A percentile compares a stretch with the other conserved stretches of the same genome.
These are phyloP conservation scores for Przewalskia tangutica DNA, from an alignment of 257 asterid species.

Conservation along the genomic window DNA sequence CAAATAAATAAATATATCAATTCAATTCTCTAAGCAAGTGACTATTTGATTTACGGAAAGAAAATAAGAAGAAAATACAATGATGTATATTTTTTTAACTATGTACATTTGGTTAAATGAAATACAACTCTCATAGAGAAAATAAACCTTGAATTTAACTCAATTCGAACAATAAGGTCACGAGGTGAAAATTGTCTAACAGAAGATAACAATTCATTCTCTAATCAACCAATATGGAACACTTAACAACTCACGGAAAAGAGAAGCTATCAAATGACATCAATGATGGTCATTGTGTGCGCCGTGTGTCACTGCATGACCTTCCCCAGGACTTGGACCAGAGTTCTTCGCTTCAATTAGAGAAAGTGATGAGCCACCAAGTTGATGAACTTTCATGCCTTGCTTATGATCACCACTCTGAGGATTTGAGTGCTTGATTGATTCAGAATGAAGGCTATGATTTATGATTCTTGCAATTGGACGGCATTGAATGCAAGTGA, in stretches of 20 bases:
- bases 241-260: neutral
- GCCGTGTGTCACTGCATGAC: neutral
- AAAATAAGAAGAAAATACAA: neutral
- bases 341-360: neutral
- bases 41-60: too few relatives aligned
- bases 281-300: neutral
- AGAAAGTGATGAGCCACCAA: neutral
- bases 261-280: neutral
- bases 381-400: neutral
- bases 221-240: neutral
- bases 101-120: neutral
- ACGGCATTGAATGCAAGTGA: neutral
- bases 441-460: neutral
- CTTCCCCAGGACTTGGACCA: slow-evolving; percentile 2
- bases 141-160: neutral
- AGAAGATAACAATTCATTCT: neutral
- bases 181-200: neutral
- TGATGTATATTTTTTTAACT: neutral
- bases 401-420: neutral
- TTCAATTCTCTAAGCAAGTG: too few relatives aligned
- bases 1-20: neutral
- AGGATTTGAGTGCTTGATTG: neutral
- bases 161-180: neutral
- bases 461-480: neutral
- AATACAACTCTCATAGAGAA: neutral